Base-by-base conservation (phyloP, 306 rosid genomes). In the Malus fusca region DNA sequence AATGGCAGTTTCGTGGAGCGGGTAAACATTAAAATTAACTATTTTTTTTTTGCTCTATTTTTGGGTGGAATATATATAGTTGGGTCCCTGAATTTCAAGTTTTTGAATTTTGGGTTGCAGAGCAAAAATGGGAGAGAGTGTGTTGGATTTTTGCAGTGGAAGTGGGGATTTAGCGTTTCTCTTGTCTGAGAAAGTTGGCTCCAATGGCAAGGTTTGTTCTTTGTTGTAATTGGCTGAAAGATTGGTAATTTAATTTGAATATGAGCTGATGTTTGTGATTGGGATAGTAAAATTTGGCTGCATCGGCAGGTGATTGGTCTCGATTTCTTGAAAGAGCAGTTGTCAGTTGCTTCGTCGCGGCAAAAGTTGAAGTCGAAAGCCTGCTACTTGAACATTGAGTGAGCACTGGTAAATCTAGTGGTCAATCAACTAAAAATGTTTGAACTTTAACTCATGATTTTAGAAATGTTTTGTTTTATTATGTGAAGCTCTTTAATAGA, bases 131-230 rank as follows among this genome's bases (percentile, higher is more conserved):
- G 99, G 97, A 35, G 89, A 88, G 51, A 42, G 71, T 51, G 99
- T 84, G 48, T 82, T 96, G 85, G 99, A 96, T 83, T 80, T 90
- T 85, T 96, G 99, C 83, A 92, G 99, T 76, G 98, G 97, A 78
- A 96, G 96, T 86, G 99, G 99, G 51, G 97, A 92, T 83, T 89
- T 92, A 68, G 82, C 93, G 0, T 91, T 93, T 83, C 90, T 91
- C 53, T 85, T 91, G 78, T 86, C 97, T 25, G 75, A 93, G 77
- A 88, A 87, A 85, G 93, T 91, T 82, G 91, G 91, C 26, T 68
- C 79, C 75, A 3, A 71, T 70, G 97, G 97, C 81, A 88, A 89
- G 93, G 84, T 82, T 51, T 13, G 15, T 26, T 33, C 69, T 6
- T 30, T 61, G n/a, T 31, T 22, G 22, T 21, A 28, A 3, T 2